These are phyloP conservation scores for Plasmodium gaboni DNA, from an alignment of 169 alveolate species.

Conservation along the genomic window DNA sequence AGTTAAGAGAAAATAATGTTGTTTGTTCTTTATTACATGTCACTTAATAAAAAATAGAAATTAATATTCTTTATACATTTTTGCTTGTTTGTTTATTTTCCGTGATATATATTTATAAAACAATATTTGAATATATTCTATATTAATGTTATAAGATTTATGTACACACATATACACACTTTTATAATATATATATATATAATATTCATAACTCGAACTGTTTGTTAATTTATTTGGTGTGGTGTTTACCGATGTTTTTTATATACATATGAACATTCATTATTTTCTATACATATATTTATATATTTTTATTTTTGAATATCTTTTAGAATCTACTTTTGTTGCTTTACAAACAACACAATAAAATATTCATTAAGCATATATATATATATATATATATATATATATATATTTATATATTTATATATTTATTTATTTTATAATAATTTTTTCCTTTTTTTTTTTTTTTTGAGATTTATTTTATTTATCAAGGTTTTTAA, in stretches of 20 bases:
- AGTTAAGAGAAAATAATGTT: slow-evolving; percentile 13
- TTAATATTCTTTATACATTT: slow-evolving; percentile 11
- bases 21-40: neutral
- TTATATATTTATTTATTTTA: slow-evolving; percentile 2
- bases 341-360: slow-evolving; percentile 20
- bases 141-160: neutral
- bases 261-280: slow-evolving; percentile 20
- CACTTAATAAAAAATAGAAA: slow-evolving; percentile 2
- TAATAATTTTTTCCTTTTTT: neutral
- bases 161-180: slow-evolving; percentile 4
- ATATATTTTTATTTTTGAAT: slow-evolving; percentile 1
- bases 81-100: slow-evolving; percentile 72
- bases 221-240: slow-evolving; percentile 66
- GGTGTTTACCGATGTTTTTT: slow-evolving; percentile 52
- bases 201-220: slow-evolving; percentile 20
- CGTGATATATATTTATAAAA: slow-evolving; percentile 26
- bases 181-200: neutral
- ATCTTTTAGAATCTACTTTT: slow-evolving; percentile 5
- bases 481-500: slow-evolving; percentile 31
- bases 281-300: slow-evolving; percentile 14
- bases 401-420: too few relatives aligned
- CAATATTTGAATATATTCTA: slow-evolving; percentile 23
- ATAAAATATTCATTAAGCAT: slow-evolving; percentile 1
- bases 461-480: slow-evolving; percentile 42
- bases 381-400: too few relatives aligned